Evolutionary conservation across 2,329 filamentous ascomycete species (phyloP), one percentile per base, ranked within the genome.

Genomic region (Reticulascus tulasneorum): DNA sequence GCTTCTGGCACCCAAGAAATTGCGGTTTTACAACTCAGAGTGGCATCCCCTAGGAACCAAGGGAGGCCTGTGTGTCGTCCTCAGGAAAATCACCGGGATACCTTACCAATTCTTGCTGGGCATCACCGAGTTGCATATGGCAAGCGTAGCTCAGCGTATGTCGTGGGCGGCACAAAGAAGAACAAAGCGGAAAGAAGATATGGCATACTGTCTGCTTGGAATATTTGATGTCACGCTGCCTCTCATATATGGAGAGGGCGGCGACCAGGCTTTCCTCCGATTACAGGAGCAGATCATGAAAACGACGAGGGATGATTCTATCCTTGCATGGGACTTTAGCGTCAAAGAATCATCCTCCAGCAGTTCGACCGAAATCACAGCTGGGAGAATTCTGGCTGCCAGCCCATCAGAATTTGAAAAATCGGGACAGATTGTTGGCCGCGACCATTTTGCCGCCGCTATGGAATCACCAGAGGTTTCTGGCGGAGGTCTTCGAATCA

Each of bases 171-270:
- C 53, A 1, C 35, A 34, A 2, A 38, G 54, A 21, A 19, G 37
- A 30, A 54, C 48, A 4, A 54, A 43, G 6, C 41, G 47, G 9
- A 10, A 25, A 33, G 46, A 55, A 29, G 52, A 59, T 36, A 30
- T 45, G 2, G 53, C 53, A 2, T 58, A 57, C 31, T 52, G 48
- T 18, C 38, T 58, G 16, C 33, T 56, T 18, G 55, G 55, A 9
- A 29, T 58, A 7, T 56, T 58, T 21, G 40, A 43, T 24, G 44
- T 57, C 16, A 51, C 46, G 17, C 52, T 59, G 45, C 44, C 50
- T 9, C 37, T 51, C 9, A 38, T 50, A 2, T 58, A 57, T 29
- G 51, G 54, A 16, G 54, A 58, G 32, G 52, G 53, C 20, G 29
- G 38, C 3, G 20, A 15, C 12, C 42, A 40, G 19, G 48, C 52